phyloP scores from a whole-genome alignment of 768 basidiomycete genomes.

The Artomyces pyxidatus region DNA sequence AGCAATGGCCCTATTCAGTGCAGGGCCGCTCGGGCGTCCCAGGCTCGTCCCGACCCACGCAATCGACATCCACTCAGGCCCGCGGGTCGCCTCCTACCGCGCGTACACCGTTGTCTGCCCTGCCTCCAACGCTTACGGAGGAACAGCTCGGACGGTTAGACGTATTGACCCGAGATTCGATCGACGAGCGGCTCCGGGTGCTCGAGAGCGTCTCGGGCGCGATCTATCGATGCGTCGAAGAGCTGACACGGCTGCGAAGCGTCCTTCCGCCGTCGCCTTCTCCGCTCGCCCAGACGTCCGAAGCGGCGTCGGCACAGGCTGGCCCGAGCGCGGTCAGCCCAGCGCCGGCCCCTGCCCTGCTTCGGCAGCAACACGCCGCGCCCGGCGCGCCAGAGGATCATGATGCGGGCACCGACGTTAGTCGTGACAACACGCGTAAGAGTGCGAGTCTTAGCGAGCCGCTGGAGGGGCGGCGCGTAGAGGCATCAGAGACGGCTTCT shows the following conservation, averaged over 20 bases:
- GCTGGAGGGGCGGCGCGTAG: no score
- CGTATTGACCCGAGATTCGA: slow-evolving; percentile 62
- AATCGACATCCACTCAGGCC: not conserved
- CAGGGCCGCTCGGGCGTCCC: not conserved
- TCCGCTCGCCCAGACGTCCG: not conserved
- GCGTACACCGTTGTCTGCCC: slow-evolving; percentile 20
- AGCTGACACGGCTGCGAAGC: slow-evolving; percentile 69
- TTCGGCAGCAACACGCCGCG: not conserved
- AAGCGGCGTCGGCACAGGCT: not conserved
- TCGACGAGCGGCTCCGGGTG: slow-evolving; percentile 76
- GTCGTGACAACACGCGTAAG: no score
- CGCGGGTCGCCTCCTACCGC: not conserved
- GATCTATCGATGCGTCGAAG: slow-evolving; percentile 69
- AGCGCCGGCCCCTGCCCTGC: not conserved
- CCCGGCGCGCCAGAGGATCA: not conserved
- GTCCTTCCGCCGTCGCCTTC: slow-evolving; percentile 31
- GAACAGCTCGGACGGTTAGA: slow-evolving; percentile 63
- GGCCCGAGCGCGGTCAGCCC: slow-evolving; percentile 2
- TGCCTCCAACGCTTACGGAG: slow-evolving; percentile 45
- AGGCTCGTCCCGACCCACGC: not conserved
- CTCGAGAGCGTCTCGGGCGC: slow-evolving; percentile 71
- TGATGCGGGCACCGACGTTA: not conserved
- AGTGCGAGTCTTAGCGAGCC: no score
- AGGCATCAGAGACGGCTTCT: no score
- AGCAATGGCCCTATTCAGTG: not conserved